Percentiles rank a stretch among this genome's conserved stretches.
Conservation (phyloP, 2,329 filamentous ascomycete species). For the Fusarium austroafricanum region DNA sequence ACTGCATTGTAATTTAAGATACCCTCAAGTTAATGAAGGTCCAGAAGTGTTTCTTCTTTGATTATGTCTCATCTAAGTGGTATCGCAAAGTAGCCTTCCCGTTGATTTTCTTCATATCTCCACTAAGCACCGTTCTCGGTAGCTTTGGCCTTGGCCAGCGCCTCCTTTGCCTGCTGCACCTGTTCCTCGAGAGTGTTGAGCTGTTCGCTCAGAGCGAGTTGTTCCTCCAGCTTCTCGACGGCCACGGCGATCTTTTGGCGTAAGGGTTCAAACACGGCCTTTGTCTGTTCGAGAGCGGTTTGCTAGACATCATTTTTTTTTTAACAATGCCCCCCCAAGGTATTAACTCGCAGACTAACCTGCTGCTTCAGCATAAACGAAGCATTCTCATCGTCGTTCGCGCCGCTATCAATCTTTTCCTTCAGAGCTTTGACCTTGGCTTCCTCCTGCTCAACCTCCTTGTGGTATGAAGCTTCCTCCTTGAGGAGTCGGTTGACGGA, state of each 20-base stretch:
- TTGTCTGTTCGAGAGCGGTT: slow-evolving; percentile 87
- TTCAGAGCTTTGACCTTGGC: slow-evolving; percentile 76
- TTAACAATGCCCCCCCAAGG: neutral
- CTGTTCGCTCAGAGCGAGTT: slow-evolving; percentile 74
- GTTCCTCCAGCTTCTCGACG: slow-evolving; percentile 77
- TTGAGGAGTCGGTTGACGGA: slow-evolving; percentile 87
- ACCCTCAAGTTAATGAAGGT: slow-evolving; percentile 41
- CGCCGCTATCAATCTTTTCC: slow-evolving; percentile 64
- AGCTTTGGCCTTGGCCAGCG: slow-evolving; percentile 62
- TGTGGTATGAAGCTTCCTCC: slow-evolving; percentile 91
- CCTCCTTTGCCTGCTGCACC: slow-evolving; percentile 66
- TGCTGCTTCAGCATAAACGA: slow-evolving; percentile 87
- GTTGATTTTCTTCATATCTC: neutral
- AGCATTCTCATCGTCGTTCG: slow-evolving; percentile 74
- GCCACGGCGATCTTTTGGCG: slow-evolving; percentile 77
- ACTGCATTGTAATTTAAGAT: slow-evolving; percentile 37
- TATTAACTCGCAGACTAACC: slow-evolving; percentile 62
- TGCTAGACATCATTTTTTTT: slow-evolving; percentile 61
- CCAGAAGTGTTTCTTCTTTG: slow-evolving; percentile 13
- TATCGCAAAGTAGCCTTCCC: slow-evolving; percentile 29
- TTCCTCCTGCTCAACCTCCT: slow-evolving; percentile 82
- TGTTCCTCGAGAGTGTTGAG: slow-evolving; percentile 60
- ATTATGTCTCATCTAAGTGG: slow-evolving; percentile 25
- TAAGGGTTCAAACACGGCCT: slow-evolving; percentile 80
- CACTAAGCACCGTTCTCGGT: slow-evolving; percentile 24